A percentile compares a stretch with the other conserved stretches of the same genome.
Conservation (phyloP, 2,329 filamentous ascomycete species). For the Sordariomycetes sp. region DNA sequence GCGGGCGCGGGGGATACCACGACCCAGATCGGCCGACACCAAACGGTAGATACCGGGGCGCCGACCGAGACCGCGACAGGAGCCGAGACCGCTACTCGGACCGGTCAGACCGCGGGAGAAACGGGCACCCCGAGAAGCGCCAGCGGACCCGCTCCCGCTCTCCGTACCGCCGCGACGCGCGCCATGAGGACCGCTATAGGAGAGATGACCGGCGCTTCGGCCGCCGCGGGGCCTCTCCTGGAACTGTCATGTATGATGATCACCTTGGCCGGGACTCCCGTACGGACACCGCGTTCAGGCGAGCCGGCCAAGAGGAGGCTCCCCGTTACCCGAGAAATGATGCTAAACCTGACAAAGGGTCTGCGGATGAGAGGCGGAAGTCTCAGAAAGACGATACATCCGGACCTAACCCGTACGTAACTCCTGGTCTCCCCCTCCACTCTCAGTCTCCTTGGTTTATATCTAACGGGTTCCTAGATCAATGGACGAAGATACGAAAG, state of each 20-base stretch:
- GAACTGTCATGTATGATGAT: slow-evolving; percentile 28
- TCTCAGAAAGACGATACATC: not conserved
- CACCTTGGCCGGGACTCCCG: slow-evolving; percentile 36
- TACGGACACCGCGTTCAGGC: slow-evolving; percentile 3
- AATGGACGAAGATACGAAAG: slow-evolving; percentile 8
- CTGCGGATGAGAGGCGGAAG: slow-evolving; percentile 1
- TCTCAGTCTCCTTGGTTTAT: not conserved
- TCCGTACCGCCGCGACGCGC: slow-evolving; percentile 27
- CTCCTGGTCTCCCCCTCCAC: not conserved
- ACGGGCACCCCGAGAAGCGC: slow-evolving; percentile 41
- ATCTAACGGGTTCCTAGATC: not conserved
- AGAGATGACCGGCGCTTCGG: slow-evolving; percentile 17
- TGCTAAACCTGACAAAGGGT: slow-evolving; percentile 56
- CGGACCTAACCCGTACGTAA: slow-evolving; percentile 6
- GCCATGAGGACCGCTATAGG: slow-evolving; percentile 21
- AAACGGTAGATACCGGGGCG: slow-evolving; percentile 39
- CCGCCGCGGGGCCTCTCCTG: slow-evolving; percentile 11
- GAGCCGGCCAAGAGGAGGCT: slow-evolving; percentile 23
- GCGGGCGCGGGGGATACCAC: slow-evolving; percentile 39
- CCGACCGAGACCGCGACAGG: slow-evolving; percentile 16
- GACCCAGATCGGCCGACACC: slow-evolving; percentile 44
- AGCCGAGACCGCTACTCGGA: slow-evolving; percentile 12
- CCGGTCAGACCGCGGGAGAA: slow-evolving; percentile 16
- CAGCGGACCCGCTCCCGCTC: slow-evolving; percentile 44
- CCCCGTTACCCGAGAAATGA: slow-evolving; percentile 49